phyloP scores from a whole-genome alignment of 1,284 basidiomycete genomes.

The Leccinum fallax region DNA sequence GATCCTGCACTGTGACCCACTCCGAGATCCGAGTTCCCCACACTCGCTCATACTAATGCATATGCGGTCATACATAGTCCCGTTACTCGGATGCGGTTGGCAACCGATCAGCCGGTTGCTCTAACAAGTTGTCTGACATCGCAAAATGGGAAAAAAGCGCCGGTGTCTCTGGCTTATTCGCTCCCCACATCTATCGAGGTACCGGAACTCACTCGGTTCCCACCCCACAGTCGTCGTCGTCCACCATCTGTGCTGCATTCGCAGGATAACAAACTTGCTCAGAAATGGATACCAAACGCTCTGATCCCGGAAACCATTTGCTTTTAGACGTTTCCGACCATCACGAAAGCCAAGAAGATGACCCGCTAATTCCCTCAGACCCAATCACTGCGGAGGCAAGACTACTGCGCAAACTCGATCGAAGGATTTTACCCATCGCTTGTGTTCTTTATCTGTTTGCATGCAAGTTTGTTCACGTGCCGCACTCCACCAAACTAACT shows the following conservation, averaged over 20 bases:
- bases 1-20: not conserved
- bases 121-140: not conserved
- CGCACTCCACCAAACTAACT: not conserved
- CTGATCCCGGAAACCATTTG: conserved; percentile 9
- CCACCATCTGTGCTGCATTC: not conserved
- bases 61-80: not conserved
- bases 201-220: conserved; percentile 1
- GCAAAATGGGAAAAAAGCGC: not conserved
- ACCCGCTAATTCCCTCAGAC: conserved; percentile 28
- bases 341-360: conserved; percentile 18
- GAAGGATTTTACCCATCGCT: conserved; percentile 66
- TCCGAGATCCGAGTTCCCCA: no score
- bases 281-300: conserved; percentile 22
- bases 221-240: not conserved
- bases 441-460: conserved; percentile 76
- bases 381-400: conserved; percentile 48
- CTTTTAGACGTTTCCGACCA: conserved; percentile 6
- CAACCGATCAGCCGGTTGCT: not conserved
- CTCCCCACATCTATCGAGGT: not conserved
- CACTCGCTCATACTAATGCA: no score
- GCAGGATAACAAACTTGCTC: not conserved
- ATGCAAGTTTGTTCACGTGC: conserved; percentile 47
- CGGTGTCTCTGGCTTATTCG: conserved; percentile 4
- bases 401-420: conserved; percentile 67
- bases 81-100: not conserved